Conservation (phyloP, 2,329 filamentous ascomycete species). For the Trichoderma harzianum region DNA sequence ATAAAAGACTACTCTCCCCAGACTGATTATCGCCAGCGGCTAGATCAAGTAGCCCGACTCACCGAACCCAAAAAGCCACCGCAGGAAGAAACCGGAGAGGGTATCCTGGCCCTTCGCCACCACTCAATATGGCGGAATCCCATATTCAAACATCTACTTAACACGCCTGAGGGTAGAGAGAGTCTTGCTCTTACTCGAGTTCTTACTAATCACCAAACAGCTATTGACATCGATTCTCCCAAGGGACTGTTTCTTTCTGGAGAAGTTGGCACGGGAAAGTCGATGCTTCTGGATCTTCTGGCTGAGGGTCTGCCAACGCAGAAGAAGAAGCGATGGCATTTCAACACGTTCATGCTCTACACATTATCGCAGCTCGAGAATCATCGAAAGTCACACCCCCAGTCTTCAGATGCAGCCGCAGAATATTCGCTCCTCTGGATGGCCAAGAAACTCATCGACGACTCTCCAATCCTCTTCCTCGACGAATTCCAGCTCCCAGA, state of each 20-base stretch:
- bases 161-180: conserved; percentile 52
- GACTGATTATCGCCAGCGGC: conserved; percentile 62
- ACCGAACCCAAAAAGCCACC: conserved; percentile 31
- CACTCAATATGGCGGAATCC: conserved; percentile 59
- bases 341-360: conserved; percentile 83
- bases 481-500: conserved; percentile 85
- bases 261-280: conserved; percentile 80
- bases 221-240: conserved; percentile 68
- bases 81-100: conserved; percentile 31
- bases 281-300: conserved; percentile 81
- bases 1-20: conserved; percentile 77
- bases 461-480: conserved; percentile 72
- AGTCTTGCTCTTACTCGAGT: conserved; percentile 63
- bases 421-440: conserved; percentile 70
- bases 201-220: conserved; percentile 68
- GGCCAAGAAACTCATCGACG: conserved; percentile 71
- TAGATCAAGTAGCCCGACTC: conserved; percentile 57
- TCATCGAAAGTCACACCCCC: conserved; percentile 46
- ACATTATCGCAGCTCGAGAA: conserved; percentile 68
- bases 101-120: conserved; percentile 45
- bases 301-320: conserved; percentile 70
- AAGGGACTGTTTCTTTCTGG: conserved; percentile 74
- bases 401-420: conserved; percentile 24
- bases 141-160: conserved; percentile 58
- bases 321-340: conserved; percentile 75